Base-by-base conservation (phyloP, 1,284 basidiomycete genomes). In the Ustilago hordei region DNA sequence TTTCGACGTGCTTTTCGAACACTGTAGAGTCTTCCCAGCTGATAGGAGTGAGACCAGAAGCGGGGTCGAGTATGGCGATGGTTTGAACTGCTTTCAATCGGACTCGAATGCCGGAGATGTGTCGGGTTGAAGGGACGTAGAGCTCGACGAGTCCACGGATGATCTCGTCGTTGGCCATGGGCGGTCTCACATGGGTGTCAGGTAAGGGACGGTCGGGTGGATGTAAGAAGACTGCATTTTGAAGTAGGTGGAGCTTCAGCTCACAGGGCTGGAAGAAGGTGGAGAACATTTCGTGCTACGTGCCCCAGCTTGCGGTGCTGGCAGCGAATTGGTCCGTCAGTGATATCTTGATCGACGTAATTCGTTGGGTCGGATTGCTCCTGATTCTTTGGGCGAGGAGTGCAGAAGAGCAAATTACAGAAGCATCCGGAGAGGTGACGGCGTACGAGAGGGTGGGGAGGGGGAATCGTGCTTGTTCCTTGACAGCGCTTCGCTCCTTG, bases 91-190 rank as follows among this genome's bases (percentile, higher is more conserved):
- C 84, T 47, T 79, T 73, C 8, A 86, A 57, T 19, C 82, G 79
- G 7, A 86, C 83, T 23, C 81, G 75, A 59, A 86, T 81, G 39
- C 82, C 85, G 4, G 79, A 75, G 38, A 86, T 84, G 58, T 81
- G 79, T 13, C 85, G 78, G 8, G 69, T 71, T 19, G 80, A 74
- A 15, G 85, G 85, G 3, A 83, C 83, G 55, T 81, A 77, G 55
- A 86, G 72, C 64, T 86, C 84, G 35, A 86, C 80, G 17, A 86
- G 72, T 13, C 85, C 85, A 8, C 84, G 76, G 11, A 85, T 82
- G 38, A 86, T 71, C 56, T 83, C 83, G 67, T 86, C 84, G 55
- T 82, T 81, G 36, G 82, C 78, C 59, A 81, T 75, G 8, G 84
- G 84, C 8, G 83, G 83, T 8, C 67, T 53, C 35, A 80, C 80